Base-by-base conservation (phyloP, 495 filamentous ascomycete species). In the Penicillium cataractarum region DNA sequence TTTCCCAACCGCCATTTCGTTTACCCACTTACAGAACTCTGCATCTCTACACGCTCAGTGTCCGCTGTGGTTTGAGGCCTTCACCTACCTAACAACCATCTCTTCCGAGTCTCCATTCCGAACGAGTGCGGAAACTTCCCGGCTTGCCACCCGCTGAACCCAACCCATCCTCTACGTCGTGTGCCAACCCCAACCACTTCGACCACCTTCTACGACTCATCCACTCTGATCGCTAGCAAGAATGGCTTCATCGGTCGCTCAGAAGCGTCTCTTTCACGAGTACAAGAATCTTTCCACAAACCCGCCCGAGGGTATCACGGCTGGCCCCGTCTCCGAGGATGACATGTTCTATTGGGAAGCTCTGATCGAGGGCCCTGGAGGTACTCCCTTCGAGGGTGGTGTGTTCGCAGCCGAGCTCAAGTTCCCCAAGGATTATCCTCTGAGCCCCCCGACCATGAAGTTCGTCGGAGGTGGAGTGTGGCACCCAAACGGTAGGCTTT, bases 341-440 rank as follows among this genome's bases (percentile, higher is more conserved):
- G 92, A 99, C 81, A 89, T 98, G 71, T 92, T 96, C 71, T 81
- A 91, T 74, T 99, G 95, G 95, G 95, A 99, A 81, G 93, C 92
- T 3, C 79, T 98, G 58, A 97, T 99, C 67, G 90, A 96, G 77
- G 95, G 95, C 0, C 95, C 96, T 8, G 92, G 94, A 58, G 95
- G 88, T 57, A 99, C 96, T 2, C 95, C 95, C 3, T 99, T 97
- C 71, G 96, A 97, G 75, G 89, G 93, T 60, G 95, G 95, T 42
- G 80, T 98, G 22, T 99, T 98, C 75, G 91, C 93, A 33, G 94
- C 95, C 8, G 91, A 96, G 76, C 83, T 99, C 44, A 91, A 89
- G 71, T 99, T 99, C 72, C 96, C 95, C 5, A 92, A 90, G 67
- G 95, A 98, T 73, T 99, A 99, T 72, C 95, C 95, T 44, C 84